A percentile compares a stretch with the other conserved stretches of the same genome.
phyloP scores from a whole-genome alignment of 2,329 filamentous ascomycete species.

The Xylariaceae sp. region DNA sequence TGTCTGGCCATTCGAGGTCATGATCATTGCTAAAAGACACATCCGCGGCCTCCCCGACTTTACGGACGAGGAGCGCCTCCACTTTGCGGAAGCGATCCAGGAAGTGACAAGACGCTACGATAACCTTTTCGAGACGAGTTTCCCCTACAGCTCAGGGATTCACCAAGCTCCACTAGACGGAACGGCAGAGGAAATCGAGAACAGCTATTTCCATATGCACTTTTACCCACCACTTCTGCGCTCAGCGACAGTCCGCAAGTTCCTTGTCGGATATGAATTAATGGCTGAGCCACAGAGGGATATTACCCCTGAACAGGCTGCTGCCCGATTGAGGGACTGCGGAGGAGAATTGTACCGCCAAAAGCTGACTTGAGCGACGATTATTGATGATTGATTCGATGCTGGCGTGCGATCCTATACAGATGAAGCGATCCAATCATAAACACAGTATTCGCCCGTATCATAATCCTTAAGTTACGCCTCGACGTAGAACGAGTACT shows the following conservation, averaged over 20 bases:
- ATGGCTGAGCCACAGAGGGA: conserved; percentile 97
- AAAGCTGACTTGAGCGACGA: conserved; percentile 33
- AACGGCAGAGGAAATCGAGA: conserved; percentile 76
- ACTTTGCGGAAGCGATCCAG: conserved; percentile 78
- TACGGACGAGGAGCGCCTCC: conserved; percentile 61
- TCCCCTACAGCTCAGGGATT: conserved; percentile 95
- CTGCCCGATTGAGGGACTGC: conserved; percentile 69
- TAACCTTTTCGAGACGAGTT: conserved; percentile 93
- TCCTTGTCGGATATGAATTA: conserved; percentile 93
- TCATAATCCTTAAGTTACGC: conserved; percentile 8
- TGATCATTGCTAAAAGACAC: conserved; percentile 81
- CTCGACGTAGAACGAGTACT: conserved; percentile 67
- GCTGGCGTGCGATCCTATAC: not conserved
- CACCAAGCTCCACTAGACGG: conserved; percentile 90
- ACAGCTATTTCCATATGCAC: conserved; percentile 91
- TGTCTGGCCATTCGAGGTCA: conserved; percentile 92
- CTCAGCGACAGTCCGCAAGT: conserved; percentile 92
- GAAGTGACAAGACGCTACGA: conserved; percentile 91
- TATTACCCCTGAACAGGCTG: conserved; percentile 95
- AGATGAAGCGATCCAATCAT: not conserved
- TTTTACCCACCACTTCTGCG: conserved; percentile 93
- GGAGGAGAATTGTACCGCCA: conserved; percentile 83
- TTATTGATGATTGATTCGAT: not conserved
- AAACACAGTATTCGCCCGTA: not conserved
- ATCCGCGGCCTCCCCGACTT: conserved; percentile 83